Base-by-base conservation (phyloP, 164 flowering plant species). In the Tinospora cordifolia region DNA sequence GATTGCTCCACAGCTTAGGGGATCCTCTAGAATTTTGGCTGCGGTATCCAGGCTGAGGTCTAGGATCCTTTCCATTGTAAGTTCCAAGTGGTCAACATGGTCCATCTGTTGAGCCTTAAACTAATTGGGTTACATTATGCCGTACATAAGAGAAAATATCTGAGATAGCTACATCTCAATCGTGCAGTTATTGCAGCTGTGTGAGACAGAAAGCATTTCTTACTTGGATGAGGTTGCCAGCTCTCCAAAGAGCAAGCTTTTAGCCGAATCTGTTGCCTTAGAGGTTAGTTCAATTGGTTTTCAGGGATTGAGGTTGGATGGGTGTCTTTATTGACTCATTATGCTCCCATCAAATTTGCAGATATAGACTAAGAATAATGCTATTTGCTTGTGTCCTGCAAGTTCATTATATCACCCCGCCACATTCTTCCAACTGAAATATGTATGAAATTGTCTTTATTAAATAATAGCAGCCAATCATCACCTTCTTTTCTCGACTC, bases 191-290 rank as follows among this genome's bases (percentile, higher is more conserved):
- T 76, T 89, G 87, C 85, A 81, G 76, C 88, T 95, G 41, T 92
- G 98, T 82, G 98, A 95, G 81, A 88, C 91, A 30, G 99, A 95
- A 76, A 92, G 86, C 81, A 79, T 89, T 63, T 92, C 99, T 72
- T 95, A 86, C 82, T 82, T 95, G 79, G 99, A 95, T 74, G 99
- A 92, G 82, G 98, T 89, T 80, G 88, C 96, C 68, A 84, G 87
- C 74, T 78, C 84, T 46, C 85, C 92, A 17, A 71, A 78, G 76
- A 87, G 89, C 83, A 75, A 87, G 83, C 82, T 81, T 66, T 74
- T 95, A 80, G 96, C 98, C 6, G 86, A 87, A 79, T 85, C 86
- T 75, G 86, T 88, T 71, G 91, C 86, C 19, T 66, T 81, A 69
- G 84, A 95, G 99, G 99, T 95, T 79, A 68, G 86, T 80, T 76